Evolutionary conservation across 202 grass and related monocot genomes (phyloP), one percentile per base, ranked within the genome.

Genomic region (Digitaria exilis): DNA sequence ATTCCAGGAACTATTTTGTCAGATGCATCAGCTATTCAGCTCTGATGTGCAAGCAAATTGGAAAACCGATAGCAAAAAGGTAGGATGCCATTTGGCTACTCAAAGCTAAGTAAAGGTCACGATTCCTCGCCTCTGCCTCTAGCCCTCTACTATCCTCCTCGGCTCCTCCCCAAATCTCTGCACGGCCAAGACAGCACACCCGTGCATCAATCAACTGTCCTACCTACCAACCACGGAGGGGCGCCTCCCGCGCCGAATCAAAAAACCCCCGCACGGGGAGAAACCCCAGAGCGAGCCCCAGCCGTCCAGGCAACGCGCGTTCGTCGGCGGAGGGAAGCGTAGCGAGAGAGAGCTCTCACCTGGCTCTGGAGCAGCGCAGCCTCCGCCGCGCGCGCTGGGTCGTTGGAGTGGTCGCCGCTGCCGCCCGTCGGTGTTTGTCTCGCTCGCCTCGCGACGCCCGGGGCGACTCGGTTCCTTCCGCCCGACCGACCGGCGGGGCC

Each of bases 301-400:
- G 45, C 11, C 21, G n/a, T 26, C 17, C 44, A 51, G 5, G 21
- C 30, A 3, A 16, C 14, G 37, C 22, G 69, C 24, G 24, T 19
- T 7, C 41, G 19, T 19, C 18, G 7, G 45, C n/a, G n/a, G n/a
- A 19, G 29, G 16, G 14, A 52, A 28, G 61, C 2, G 30, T n/a
- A 39, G 37, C 37, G 37, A 7, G 37, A 9, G 61, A 8, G 68
- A 18, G 80, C 29, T 9, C 70, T 75, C 70, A 83, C 70, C 81
- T 75, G 59, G 45, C 4, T 43, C 4, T 43, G 59, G 32, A 83
- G 60, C 42, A 16, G 29, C 4, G 11, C 13, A 39, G 41, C 24
- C 78, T 46, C 44, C 44, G 1, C 44, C 44, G 1, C 78, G 6
- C 35, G 64, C 64, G 9, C 46, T 13, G 26, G 46, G 21, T 29